These are phyloP conservation scores for Dipodascus geniculatus DNA, from an alignment of 805 yeast genomes.

Conservation along the genomic window DNA sequence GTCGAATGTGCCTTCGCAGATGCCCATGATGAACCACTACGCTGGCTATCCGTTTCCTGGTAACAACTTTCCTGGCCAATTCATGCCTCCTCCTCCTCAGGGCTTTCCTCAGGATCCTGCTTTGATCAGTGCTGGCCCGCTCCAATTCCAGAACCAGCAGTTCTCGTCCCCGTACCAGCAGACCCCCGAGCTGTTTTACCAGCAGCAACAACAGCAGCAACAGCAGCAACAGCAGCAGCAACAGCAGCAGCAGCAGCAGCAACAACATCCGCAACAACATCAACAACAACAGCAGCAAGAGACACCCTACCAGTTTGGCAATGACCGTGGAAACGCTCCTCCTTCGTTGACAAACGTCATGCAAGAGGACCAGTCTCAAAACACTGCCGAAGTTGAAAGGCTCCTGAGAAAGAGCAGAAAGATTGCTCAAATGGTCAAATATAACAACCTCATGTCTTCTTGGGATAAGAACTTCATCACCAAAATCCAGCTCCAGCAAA, in stretches of 20 bases:
- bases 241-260: constrained; percentile 16
- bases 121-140: constrained; percentile 7
- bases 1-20: not conserved
- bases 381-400: constrained; percentile 12
- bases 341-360: constrained; percentile 13
- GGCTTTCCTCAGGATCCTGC: constrained; percentile 4
- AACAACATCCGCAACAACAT: too few species aligned
- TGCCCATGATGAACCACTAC: not conserved
- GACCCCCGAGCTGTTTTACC: constrained; percentile 1
- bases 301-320: constrained; percentile 2
- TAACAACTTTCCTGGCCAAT: not conserved
- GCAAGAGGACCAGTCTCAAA: constrained; percentile 13
- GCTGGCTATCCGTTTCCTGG: constrained; percentile 4
- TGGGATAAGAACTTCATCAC: constrained; percentile 94
- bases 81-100: not conserved
- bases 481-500: constrained; percentile 85
- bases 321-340: constrained; percentile 3
- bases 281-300: constrained; percentile 19
- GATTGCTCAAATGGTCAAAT: constrained; percentile 42
- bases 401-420: constrained; percentile 12
- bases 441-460: constrained; percentile 92
- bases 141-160: constrained; percentile 5
- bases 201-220: constrained; percentile 18
- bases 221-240: constrained; percentile 17
- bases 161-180: constrained; percentile 3